Evolutionary conservation across 345 rosid species (phyloP).

Genomic region (Acer campestre): DNA sequence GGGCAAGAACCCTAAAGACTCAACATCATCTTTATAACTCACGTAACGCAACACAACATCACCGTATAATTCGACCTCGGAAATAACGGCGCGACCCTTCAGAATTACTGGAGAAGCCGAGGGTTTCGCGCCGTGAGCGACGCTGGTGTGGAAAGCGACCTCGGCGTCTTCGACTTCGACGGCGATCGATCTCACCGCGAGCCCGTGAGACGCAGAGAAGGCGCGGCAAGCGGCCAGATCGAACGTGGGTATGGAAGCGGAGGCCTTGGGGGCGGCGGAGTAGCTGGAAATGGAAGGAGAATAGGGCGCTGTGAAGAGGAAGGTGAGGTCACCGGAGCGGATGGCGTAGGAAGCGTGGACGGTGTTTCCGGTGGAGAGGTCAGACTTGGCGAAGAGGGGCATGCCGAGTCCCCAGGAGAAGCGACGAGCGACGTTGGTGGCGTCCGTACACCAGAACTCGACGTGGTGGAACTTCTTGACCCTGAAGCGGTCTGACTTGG

Average conservation of each 20-base stretch:
- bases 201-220: slow-evolving; percentile 69
- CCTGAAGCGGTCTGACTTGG: slow-evolving; percentile 69
- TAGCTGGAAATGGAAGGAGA: slow-evolving; percentile 68
- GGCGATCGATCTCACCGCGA: slow-evolving; percentile 71
- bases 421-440: slow-evolving; percentile 78
- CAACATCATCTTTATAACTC: slow-evolving; percentile 36
- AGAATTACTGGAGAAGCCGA: slow-evolving; percentile 51
- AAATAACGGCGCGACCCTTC: slow-evolving; percentile 43
- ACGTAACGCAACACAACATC: slow-evolving; percentile 87
- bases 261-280: slow-evolving; percentile 13
- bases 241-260: slow-evolving; percentile 70
- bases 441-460: slow-evolving; percentile 91
- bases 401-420: slow-evolving; percentile 96
- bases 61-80: slow-evolving; percentile 83
- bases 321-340: slow-evolving; percentile 78
- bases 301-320: slow-evolving; percentile 85
- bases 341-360: slow-evolving; percentile 83
- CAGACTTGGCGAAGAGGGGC: slow-evolving; percentile 81
- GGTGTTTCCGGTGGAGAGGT: slow-evolving; percentile 86
- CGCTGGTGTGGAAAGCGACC: slow-evolving; percentile 58
- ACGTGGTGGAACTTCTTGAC: slow-evolving; percentile 83
- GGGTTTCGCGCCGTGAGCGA: slow-evolving; percentile 65
- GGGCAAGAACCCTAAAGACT: slow-evolving; percentile 44
- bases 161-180: slow-evolving; percentile 79
- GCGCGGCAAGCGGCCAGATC: slow-evolving; percentile 38